These are phyloP conservation scores for Stemphylium vesicarium DNA, from an alignment of 2,329 filamentous ascomycete genomes.

Conservation along the genomic window DNA sequence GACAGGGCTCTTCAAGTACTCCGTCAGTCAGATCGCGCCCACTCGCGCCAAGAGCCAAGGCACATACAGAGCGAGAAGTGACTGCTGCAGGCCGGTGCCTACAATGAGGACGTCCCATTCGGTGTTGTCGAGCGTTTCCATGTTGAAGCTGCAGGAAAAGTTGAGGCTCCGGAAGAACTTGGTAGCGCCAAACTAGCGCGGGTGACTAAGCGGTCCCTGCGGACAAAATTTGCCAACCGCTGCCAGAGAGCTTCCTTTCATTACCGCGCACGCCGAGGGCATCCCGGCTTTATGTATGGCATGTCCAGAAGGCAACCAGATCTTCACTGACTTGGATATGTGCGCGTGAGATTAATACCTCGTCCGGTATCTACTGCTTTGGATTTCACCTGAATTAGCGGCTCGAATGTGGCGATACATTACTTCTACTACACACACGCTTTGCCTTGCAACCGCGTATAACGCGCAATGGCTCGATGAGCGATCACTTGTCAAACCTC, in stretches of 20 bases:
- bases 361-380: slow-evolving; percentile 61
- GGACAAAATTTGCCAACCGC: slow-evolving; percentile 32
- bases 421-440: not conserved
- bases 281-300: slow-evolving; percentile 41
- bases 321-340: slow-evolving; percentile 54
- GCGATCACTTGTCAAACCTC: not conserved
- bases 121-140: slow-evolving; percentile 59
- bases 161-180: slow-evolving; percentile 27
- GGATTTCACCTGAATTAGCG: slow-evolving; percentile 57
- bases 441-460: not conserved
- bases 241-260: slow-evolving; percentile 22
- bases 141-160: slow-evolving; percentile 36
- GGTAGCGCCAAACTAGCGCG: slow-evolving; percentile 25
- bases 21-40: slow-evolving; percentile 72
- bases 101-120: slow-evolving; percentile 61
- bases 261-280: slow-evolving; percentile 47
- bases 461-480: not conserved
- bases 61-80: slow-evolving; percentile 61
- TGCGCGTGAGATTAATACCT: slow-evolving; percentile 54
- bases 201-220: slow-evolving; percentile 41
- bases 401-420: slow-evolving; percentile 60
- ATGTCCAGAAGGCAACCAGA: slow-evolving; percentile 42
- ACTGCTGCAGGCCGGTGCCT: slow-evolving; percentile 60
- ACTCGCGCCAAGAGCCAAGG: slow-evolving; percentile 9
- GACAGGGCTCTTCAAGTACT: slow-evolving; percentile 81